Conservation (phyloP, 2,329 filamentous ascomycete species). For the Conoideocrella luteorostrata region DNA sequence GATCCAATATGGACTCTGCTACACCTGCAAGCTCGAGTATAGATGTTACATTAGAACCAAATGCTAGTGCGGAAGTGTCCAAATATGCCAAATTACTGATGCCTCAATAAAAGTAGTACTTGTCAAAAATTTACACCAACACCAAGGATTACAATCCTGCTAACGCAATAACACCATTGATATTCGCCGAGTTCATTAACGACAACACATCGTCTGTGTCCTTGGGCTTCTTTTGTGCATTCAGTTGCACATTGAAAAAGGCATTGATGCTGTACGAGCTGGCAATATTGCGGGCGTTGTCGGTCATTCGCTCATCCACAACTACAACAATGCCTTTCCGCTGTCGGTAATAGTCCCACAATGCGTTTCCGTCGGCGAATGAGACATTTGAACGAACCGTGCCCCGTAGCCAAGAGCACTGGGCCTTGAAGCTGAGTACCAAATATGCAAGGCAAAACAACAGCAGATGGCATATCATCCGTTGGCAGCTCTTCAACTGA, state of each 20-base stretch:
- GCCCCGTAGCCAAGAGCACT: constrained; percentile 13
- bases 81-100: constrained; percentile 9
- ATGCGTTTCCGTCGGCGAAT: constrained; percentile 1
- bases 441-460: constrained; percentile 15
- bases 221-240: constrained; percentile 1
- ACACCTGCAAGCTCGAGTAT: constrained; percentile 9
- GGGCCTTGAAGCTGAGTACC: constrained; percentile 13
- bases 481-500: not conserved
- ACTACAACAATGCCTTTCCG: constrained; percentile 9
- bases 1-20: constrained; percentile 3
- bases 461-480: constrained; percentile 3
- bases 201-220: constrained; percentile 7
- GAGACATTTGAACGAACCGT: constrained; percentile 9
- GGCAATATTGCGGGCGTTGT: constrained; percentile 12
- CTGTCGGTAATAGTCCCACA: constrained; percentile 8
- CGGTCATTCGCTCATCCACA: constrained; percentile 13
- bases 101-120: constrained; percentile 13
- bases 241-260: constrained; percentile 11
- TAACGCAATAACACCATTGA: constrained; percentile 14
- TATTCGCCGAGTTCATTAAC: constrained; percentile 12
- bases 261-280: constrained; percentile 10
- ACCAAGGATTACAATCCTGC: constrained; percentile 14
- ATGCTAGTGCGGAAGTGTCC: constrained; percentile 9
- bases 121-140: constrained; percentile 9
- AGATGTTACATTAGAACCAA: constrained; percentile 9